Evolutionary conservation across 257 asterid species (phyloP).

Genomic region (Coffea canephora): DNA sequence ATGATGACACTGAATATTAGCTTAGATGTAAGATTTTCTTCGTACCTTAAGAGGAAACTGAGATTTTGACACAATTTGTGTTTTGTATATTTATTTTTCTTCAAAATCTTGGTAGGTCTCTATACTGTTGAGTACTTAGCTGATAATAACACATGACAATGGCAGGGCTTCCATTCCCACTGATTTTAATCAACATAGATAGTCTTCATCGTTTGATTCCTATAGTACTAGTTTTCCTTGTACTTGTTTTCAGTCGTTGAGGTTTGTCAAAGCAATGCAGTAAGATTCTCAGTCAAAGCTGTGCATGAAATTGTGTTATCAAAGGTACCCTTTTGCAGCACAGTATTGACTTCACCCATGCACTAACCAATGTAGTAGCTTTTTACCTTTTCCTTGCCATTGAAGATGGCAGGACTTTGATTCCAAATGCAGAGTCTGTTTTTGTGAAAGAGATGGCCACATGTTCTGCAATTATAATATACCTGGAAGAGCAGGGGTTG

Average conservation of each 20-base stretch:
- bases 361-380: background rate
- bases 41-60: background rate
- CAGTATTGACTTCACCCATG: background rate
- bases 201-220: background rate
- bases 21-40: background rate
- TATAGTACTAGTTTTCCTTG: too few species aligned
- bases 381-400: background rate
- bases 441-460: background rate
- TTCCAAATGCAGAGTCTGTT: background rate
- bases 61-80: background rate
- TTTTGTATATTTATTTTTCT: background rate
- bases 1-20: background rate
- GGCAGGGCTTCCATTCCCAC: background rate
- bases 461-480: background rate
- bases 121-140: background rate
- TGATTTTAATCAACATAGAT: background rate
- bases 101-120: background rate
- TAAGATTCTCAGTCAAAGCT: background rate
- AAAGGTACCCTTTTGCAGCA: background rate
- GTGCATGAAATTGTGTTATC: background rate
- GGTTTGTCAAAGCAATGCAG: background rate
- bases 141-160: background rate
- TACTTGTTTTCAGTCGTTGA: background rate
- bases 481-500: background rate
- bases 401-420: background rate